Evolutionary conservation across 495 filamentous ascomycete species (phyloP).

Genomic region (Xylaria intraflava): DNA sequence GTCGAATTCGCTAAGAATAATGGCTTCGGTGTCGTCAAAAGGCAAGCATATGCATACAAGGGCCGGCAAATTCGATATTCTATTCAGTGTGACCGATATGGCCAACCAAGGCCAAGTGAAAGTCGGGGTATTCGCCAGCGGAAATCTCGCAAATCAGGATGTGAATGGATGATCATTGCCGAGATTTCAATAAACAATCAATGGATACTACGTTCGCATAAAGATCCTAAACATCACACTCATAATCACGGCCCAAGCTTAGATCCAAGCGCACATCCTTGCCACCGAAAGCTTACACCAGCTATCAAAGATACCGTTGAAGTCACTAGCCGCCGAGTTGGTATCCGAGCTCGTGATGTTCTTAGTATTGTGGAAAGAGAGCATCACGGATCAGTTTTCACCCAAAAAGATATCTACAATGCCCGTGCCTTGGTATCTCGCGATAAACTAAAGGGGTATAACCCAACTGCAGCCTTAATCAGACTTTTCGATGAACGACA

Average conservation of each 20-base stretch:
- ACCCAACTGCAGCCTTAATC: neutral
- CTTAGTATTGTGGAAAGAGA: neutral
- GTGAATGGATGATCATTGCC: no score
- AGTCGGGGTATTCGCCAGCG: no score
- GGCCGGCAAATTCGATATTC: neutral
- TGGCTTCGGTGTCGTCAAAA: neutral
- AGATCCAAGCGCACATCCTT: no score
- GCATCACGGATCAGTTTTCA: neutral
- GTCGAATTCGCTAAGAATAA: neutral
- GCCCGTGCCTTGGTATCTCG: neutral
- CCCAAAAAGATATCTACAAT: neutral
- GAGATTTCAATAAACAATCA: no score
- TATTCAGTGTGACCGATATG: neutral
- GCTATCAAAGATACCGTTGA: neutral
- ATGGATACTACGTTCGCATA: no score
- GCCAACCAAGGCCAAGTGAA: no score
- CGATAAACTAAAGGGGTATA: neutral
- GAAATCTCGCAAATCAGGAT: no score
- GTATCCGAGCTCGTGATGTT: neutral
- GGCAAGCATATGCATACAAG: neutral
- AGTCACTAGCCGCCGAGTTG: neutral
- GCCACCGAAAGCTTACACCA: neutral
- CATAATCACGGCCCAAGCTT: no score
- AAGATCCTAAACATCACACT: no score
- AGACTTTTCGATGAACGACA: neutral